Conservation (phyloP, 257 asterid genomes). For the Solanum pinnatisectum region DNA sequence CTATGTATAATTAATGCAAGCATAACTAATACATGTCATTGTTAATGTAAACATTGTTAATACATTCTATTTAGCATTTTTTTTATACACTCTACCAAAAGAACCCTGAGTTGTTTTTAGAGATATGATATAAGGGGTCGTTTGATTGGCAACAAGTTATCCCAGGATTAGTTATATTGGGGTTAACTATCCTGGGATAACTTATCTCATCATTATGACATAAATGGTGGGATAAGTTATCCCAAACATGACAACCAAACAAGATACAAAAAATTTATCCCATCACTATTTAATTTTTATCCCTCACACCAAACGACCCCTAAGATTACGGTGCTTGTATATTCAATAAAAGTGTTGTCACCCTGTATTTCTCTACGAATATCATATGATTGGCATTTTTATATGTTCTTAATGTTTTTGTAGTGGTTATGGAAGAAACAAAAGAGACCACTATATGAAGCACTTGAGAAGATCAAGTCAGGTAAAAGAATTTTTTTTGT, state of each 20-base stretch:
- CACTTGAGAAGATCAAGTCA: slow-evolving; percentile 21
- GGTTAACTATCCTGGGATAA: too few species aligned
- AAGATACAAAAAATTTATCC: too few species aligned
- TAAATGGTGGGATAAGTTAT: too few species aligned
- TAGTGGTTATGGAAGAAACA: slow-evolving; percentile 17
- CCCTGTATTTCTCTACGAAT: background rate
- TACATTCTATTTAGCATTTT: too few species aligned
- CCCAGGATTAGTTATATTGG: too few species aligned
- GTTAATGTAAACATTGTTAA: too few species aligned
- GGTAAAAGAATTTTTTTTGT: background rate
- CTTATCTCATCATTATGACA: too few species aligned
- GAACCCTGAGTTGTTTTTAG: background rate
- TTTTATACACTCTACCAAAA: too few species aligned
- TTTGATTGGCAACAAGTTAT: too few species aligned
- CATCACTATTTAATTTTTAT: too few species aligned
- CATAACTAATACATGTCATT: background rate
- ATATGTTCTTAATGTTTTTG: background rate
- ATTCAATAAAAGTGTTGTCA: background rate
- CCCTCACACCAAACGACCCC: background rate
- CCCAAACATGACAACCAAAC: too few species aligned
- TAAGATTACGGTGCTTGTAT: background rate
- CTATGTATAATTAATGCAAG: background rate
- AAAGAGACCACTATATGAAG: slow-evolving; percentile 14
- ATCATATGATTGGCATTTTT: background rate
- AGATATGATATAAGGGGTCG: background rate